Evolutionary conservation across 2,329 filamentous ascomycete genomes (phyloP).

Genomic region (Thelonectria discophora): DNA sequence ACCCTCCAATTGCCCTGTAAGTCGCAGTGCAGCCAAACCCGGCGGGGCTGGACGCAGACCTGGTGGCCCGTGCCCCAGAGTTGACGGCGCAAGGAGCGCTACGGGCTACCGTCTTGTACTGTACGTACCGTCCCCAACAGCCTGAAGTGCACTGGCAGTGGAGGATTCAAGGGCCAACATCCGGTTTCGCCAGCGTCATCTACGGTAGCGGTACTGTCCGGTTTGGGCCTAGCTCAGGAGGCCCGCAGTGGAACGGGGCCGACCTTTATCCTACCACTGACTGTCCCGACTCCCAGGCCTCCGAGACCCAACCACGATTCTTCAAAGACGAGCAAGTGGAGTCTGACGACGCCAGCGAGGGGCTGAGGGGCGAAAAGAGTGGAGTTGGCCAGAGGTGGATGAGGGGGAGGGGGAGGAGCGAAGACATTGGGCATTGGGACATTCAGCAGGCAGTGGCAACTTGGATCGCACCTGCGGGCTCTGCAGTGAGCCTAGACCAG

Average conservation of each 20-base stretch:
- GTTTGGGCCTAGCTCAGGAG: conserved; percentile 9
- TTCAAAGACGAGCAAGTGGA: conserved; percentile 7
- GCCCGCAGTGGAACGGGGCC: conserved; percentile 5
- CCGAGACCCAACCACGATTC: conserved; percentile 1
- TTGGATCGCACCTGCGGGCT: background rate
- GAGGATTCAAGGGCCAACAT: background rate
- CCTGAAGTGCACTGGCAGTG: no score
- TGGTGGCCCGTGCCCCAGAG: conserved; percentile 10
- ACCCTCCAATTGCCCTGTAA: background rate
- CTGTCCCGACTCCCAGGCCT: conserved; percentile 2
- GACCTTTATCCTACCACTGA: conserved; percentile 6
- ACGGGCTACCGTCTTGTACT: conserved; percentile 14
- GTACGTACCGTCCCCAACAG: background rate
- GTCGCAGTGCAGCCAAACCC: conserved; percentile 12
- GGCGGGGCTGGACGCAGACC: conserved; percentile 13
- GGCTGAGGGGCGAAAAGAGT: background rate
- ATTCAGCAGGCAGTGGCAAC: background rate
- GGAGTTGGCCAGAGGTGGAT: background rate
- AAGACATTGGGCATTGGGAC: background rate
- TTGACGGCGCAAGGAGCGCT: conserved; percentile 3
- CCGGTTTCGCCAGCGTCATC: conserved; percentile 10
- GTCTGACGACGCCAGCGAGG: background rate
- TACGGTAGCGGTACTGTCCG: conserved; percentile 20
- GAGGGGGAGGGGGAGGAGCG: background rate
- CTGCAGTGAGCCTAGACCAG: no score